These are phyloP conservation scores for Lojkania enalia DNA, from an alignment of 2,329 filamentous ascomycete genomes.

Conservation along the genomic window DNA sequence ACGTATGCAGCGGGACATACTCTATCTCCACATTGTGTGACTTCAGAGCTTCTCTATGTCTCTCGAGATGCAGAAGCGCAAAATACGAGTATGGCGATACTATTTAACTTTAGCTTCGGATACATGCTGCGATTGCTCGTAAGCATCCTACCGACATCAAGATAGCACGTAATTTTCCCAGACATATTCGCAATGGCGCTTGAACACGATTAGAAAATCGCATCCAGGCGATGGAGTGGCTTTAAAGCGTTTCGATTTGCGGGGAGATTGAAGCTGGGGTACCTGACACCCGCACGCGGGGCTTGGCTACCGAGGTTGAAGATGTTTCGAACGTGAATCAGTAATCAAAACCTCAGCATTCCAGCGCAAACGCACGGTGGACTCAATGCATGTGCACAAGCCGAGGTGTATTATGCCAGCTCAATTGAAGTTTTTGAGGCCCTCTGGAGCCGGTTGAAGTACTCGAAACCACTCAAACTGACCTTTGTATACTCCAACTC, in stretches of 20 bases:
- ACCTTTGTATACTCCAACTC: neutral
- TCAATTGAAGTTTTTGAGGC: neutral
- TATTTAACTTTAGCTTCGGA: no score
- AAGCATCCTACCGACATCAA: constrained; percentile 64
- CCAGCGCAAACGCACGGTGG: no score
- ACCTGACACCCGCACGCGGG: neutral
- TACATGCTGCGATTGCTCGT: no score
- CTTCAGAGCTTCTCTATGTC: constrained; percentile 58
- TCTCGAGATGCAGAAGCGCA: constrained; percentile 60
- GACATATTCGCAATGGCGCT: constrained; percentile 51
- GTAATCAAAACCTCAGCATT: no score
- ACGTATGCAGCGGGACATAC: constrained; percentile 51
- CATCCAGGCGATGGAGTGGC: neutral
- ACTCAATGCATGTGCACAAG: no score
- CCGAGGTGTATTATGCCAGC: constrained; percentile 3
- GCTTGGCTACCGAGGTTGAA: constrained; percentile 34
- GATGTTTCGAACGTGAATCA: constrained; percentile 14
- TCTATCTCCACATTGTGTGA: constrained; percentile 66
- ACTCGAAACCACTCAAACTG: neutral
- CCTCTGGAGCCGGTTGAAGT: neutral
- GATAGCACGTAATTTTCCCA: constrained; percentile 65
- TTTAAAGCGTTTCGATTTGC: neutral
- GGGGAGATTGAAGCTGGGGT: neutral
- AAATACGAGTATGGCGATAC: constrained; percentile 64
- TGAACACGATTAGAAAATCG: constrained; percentile 18